Percentiles rank a stretch among this genome's conserved stretches.
Evolutionary conservation across 2,329 filamentous ascomycete species (phyloP).

Genomic region (Aspergillus arachidicola): DNA sequence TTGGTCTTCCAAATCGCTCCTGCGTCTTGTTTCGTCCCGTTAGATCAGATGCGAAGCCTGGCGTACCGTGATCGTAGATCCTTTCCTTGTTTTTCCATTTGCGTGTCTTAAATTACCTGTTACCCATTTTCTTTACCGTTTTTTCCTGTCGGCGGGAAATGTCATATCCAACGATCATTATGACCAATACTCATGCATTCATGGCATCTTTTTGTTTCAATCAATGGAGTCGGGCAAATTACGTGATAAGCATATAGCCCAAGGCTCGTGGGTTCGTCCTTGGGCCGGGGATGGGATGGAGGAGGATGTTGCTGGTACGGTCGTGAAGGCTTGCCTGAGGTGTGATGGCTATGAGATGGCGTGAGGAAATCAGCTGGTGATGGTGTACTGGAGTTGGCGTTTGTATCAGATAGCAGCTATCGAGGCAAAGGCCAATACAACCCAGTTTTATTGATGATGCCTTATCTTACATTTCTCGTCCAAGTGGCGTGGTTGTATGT

Average conservation of each 20-base stretch:
- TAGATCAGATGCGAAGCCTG: constrained; percentile 42
- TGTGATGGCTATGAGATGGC: background rate
- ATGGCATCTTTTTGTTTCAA: constrained; percentile 39
- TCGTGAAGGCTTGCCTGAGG: constrained; percentile 14
- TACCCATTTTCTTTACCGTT: constrained; percentile 18
- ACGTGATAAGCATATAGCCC: constrained; percentile 24
- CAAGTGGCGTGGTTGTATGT: background rate
- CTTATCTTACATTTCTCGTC: background rate
- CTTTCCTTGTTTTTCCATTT: constrained; percentile 30
- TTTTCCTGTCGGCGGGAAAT: constrained; percentile 33
- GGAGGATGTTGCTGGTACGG: constrained; percentile 16
- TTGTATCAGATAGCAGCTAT: constrained; percentile 21
- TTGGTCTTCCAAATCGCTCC: constrained; percentile 31
- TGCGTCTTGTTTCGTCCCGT: constrained; percentile 31
- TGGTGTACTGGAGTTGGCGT: constrained; percentile 11
- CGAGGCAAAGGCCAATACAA: constrained; percentile 16
- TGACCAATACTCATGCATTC: constrained; percentile 39
- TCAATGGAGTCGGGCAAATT: constrained; percentile 27
- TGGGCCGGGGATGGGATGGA: constrained; percentile 17
- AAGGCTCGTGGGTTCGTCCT: constrained; percentile 15
- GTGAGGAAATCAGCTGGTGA: constrained; percentile 3
- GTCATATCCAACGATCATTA: constrained; percentile 42
- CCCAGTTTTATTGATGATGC: constrained; percentile 6
- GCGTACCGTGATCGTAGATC: constrained; percentile 44
- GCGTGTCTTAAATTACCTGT: constrained; percentile 23